Evolutionary conservation across 1,139 yeast genomes (phyloP).

Genomic region (Suhomyces anneliseae): DNA sequence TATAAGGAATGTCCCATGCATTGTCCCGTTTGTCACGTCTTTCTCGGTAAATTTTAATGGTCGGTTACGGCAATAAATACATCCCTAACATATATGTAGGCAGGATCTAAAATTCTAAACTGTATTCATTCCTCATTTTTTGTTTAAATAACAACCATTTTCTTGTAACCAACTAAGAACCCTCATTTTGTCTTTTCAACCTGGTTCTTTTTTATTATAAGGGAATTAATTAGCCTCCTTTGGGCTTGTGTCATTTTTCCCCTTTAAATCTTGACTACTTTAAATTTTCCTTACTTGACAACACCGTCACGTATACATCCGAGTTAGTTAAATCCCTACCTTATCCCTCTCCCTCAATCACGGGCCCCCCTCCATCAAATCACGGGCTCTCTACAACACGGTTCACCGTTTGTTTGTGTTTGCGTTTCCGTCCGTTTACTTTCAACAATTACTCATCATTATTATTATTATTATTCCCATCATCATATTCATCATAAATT

Average conservation of each 20-base stretch:
- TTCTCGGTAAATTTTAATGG: conserved; percentile 2
- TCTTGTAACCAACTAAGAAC: conserved; percentile 6
- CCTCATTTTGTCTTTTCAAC: conserved; percentile 7
- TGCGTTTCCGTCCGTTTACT: neutral
- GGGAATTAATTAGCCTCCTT: neutral
- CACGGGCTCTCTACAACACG: neutral
- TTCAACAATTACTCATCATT: neutral
- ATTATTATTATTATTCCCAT: neutral
- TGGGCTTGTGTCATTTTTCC: neutral
- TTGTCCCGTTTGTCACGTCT: neutral
- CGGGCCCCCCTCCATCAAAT: neutral
- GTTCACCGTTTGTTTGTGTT: neutral
- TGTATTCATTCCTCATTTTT: neutral
- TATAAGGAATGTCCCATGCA: neutral
- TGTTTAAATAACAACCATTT: conserved; percentile 9
- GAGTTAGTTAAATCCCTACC: neutral
- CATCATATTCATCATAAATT: neutral
- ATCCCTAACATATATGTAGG: too few relatives aligned
- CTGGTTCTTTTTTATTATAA: conserved; percentile 1
- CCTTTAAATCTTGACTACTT: conserved; percentile 1
- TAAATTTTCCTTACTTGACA: conserved; percentile 1
- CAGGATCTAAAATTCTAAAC: too few relatives aligned
- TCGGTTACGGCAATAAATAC: conserved; percentile 1
- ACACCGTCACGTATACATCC: conserved; percentile 3
- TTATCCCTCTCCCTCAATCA: neutral